These are phyloP conservation scores for Nicotiana sylvestris DNA, from an alignment of 257 asterid species.

Conservation along the genomic window DNA sequence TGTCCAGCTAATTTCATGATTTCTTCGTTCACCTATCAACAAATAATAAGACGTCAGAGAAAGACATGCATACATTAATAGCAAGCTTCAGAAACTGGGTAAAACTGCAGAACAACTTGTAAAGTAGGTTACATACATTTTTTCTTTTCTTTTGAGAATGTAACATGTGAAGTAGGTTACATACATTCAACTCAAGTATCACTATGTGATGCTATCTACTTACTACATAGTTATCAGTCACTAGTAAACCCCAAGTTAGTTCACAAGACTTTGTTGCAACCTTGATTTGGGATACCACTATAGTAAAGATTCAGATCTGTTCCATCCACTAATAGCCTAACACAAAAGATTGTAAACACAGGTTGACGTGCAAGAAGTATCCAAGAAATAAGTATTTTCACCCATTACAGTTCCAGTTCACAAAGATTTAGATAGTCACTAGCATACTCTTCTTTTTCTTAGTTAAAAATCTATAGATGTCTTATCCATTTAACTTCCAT, in stretches of 20 bases:
- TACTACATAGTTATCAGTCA: background rate
- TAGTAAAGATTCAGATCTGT: background rate
- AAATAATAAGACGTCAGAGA: background rate
- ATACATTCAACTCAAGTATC: background rate
- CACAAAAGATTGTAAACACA: background rate
- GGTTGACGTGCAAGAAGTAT: background rate
- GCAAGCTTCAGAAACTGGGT: background rate
- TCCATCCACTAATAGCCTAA: background rate
- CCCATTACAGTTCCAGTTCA: background rate
- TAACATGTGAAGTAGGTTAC: background rate
- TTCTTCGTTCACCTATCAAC: conserved; percentile 70
- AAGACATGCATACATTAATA: background rate
- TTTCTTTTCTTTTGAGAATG: too few species aligned
- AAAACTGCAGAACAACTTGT: background rate
- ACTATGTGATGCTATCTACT: background rate
- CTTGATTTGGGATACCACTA: background rate
- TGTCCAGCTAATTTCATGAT: conserved; percentile 86
- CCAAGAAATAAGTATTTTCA: background rate
- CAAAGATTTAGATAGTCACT: background rate
- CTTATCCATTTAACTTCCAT: background rate
- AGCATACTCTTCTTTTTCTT: background rate
- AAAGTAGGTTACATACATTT: too few species aligned
- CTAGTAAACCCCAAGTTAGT: background rate
- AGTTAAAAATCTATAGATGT: background rate
- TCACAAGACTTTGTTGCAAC: background rate